Percentiles rank a stretch among this genome's conserved stretches.
Evolutionary conservation across 2,329 filamentous ascomycete species (phyloP).

Genomic region (Sphaerulina musiva): DNA sequence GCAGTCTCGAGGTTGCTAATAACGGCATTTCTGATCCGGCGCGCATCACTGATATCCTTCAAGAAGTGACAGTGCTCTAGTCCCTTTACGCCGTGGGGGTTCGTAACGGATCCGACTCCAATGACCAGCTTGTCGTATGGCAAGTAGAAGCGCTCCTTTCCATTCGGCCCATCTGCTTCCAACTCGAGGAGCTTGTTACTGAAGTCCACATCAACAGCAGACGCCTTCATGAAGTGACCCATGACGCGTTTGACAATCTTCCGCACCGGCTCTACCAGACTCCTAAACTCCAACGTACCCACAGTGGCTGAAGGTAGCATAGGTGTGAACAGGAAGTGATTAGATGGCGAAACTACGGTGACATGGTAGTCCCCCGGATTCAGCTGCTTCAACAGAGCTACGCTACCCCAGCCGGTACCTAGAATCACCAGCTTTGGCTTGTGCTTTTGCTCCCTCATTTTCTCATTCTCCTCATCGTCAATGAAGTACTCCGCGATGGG

Average conservation of each 20-base stretch:
- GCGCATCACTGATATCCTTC: slow-evolving; percentile 89
- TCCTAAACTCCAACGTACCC: slow-evolving; percentile 84
- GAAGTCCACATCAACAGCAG: slow-evolving; percentile 84
- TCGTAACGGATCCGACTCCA: slow-evolving; percentile 84
- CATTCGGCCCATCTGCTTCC: slow-evolving; percentile 62
- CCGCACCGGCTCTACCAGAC: slow-evolving; percentile 85
- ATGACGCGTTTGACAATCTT: slow-evolving; percentile 69
- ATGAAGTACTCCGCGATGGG: slow-evolving; percentile 83
- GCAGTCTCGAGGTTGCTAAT: slow-evolving; percentile 84
- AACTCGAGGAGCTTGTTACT: slow-evolving; percentile 86
- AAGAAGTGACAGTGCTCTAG: slow-evolving; percentile 90
- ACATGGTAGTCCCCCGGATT: slow-evolving; percentile 91
- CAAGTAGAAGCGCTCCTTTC: slow-evolving; percentile 78
- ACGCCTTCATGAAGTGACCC: slow-evolving; percentile 85
- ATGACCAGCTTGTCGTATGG: slow-evolving; percentile 96
- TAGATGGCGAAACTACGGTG: slow-evolving; percentile 86
- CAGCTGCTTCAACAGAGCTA: slow-evolving; percentile 83
- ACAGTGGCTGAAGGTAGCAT: slow-evolving; percentile 97
- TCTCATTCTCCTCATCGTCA: slow-evolving; percentile 75
- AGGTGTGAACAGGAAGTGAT: slow-evolving; percentile 96
- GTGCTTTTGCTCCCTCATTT: slow-evolving; percentile 64
- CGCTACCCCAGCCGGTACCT: slow-evolving; percentile 90
- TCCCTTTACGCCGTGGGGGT: slow-evolving; percentile 91
- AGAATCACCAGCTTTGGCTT: slow-evolving; percentile 91
- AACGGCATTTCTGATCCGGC: slow-evolving; percentile 79